Evolutionary conservation across 768 basidiomycete species (phyloP), one percentile per base, ranked within the genome.

Genomic region (Russula abietina): DNA sequence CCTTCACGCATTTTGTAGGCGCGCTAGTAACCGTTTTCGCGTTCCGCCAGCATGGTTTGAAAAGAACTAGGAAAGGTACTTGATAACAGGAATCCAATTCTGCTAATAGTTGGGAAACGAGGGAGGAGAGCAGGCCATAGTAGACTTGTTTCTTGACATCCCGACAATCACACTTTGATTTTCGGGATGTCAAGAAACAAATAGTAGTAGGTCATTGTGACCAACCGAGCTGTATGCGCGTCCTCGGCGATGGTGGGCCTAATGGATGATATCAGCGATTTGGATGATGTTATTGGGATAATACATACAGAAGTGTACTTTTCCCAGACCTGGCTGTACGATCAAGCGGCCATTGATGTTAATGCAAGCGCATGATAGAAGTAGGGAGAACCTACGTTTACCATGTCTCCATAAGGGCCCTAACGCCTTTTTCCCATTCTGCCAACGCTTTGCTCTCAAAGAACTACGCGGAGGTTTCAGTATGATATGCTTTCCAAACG

Each of bases 91-190:
- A 16, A 30, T 60, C 32, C 12, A 43, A 60, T 33, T 53, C 32
- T 12, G n/a, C 14, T 11, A 33, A 53, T 9, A 60, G 51, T 6
- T 60, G 59, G 3, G 19, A 39, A 33, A 45, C 22, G 41, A 60
- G 52, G 30, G 59, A 60, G 10, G 50, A 24, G 28, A 60, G 41
- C 3, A 60, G 26, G 39, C 59, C 59, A 19, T 33, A 24, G 36
- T 9, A 24, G 16, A 54, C 30, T 32, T 60, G 59, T 3, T 60
- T 60, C 24, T 38, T 17, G 22, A 9, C 19, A 17, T 60, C 59
- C 39, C 59, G 28, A 46, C 54, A 60, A 33, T 60, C 59, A 6
- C n/a, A n/a, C n/a, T n/a, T n/a, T n/a, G n/a, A n/a, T n/a, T n/a
- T n/a, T n/a, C n/a, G n/a, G n/a, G n/a, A n/a, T n/a, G n/a, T n/a